Evolutionary conservation across 768 basidiomycete species (phyloP), one percentile per base, ranked within the genome.

Genomic region (Boletus rubropictus): DNA sequence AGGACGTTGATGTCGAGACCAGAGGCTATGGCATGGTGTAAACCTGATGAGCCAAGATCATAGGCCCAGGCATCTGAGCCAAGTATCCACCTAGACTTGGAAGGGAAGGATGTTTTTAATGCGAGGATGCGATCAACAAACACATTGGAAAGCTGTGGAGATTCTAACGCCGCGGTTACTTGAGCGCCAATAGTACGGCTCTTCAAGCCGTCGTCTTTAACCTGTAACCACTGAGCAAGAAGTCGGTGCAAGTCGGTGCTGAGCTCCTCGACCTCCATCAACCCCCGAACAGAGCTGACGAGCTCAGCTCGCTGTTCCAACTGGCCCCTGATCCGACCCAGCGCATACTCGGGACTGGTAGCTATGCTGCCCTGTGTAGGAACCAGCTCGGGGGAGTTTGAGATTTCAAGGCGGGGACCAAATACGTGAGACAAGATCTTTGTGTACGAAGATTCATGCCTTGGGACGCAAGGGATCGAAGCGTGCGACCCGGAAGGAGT

Each of bases 31-130:
- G 84, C 83, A 57, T 98, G 96, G 65, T 99, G 95, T 32, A 99
- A 73, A 39, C 95, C 96, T 2, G 92, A 95, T 3, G 91, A 81
- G 34, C 95, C 96, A 34, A 98, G 81, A 67, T 98, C 96, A 64
- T 96, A 91, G 0, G 94, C 87, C 96, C 96, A 98, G 0, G 90
- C 88, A 63, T 99, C 96, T 17, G 94, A 97, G 17, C 95, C 93
- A 56, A 99, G 86, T 66, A 99, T 98, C 96, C 96, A 99, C 49
- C 89, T 77, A 7, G 89, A 92, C 31, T 73, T 73, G 7, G 81
- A 71, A 34, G 79, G 70, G 56, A 96, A 80, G 55, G 83, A 78
- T 17, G 78, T 67, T 33, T 75, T 75, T 10, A 86, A 70, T 14
- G 75, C 59, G 31, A 90, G 74, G 37, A 89, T 75, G 24, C 74